Percentiles rank a stretch among this genome's conserved stretches.
Evolutionary conservation across 2,329 filamentous ascomycete genomes (phyloP).

Genomic region (Xylariaceae sp.): DNA sequence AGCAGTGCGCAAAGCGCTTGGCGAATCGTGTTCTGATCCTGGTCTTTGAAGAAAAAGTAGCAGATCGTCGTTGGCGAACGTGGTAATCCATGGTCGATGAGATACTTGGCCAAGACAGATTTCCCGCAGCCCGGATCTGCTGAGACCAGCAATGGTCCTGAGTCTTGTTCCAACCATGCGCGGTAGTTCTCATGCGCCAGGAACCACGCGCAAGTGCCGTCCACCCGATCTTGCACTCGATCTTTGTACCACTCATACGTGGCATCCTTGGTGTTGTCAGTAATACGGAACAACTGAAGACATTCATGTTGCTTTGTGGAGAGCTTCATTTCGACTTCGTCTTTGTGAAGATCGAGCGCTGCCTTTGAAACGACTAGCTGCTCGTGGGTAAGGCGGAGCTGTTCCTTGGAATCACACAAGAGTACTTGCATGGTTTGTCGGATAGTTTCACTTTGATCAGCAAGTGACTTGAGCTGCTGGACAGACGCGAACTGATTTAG

Average conservation of each 20-base stretch:
- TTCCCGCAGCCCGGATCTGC: constrained; percentile 19
- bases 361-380: neutral
- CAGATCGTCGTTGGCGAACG: constrained; percentile 8
- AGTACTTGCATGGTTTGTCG: neutral
- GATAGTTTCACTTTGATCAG: neutral
- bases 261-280: constrained; percentile 1
- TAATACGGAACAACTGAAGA: constrained; percentile 10
- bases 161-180: constrained; percentile 9
- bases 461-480: constrained; percentile 5
- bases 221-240: constrained; percentile 9
- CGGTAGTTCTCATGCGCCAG: constrained; percentile 8
- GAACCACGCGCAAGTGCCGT: constrained; percentile 14
- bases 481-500: neutral
- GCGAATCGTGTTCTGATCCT: constrained; percentile 13
- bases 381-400: neutral
- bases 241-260: constrained; percentile 18
- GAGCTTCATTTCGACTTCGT: constrained; percentile 2
- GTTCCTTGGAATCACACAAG: neutral
- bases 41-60: constrained; percentile 18
- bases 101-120: constrained; percentile 16
- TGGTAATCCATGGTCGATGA: constrained; percentile 8
- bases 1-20: constrained; percentile 14
- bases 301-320: neutral
- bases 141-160: constrained; percentile 12
- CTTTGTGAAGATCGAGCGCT: constrained; percentile 6